Percentiles rank a stretch among this genome's conserved stretches.
Conservation (phyloP, 2,329 filamentous ascomycete genomes). For the Onygenales sp. region DNA sequence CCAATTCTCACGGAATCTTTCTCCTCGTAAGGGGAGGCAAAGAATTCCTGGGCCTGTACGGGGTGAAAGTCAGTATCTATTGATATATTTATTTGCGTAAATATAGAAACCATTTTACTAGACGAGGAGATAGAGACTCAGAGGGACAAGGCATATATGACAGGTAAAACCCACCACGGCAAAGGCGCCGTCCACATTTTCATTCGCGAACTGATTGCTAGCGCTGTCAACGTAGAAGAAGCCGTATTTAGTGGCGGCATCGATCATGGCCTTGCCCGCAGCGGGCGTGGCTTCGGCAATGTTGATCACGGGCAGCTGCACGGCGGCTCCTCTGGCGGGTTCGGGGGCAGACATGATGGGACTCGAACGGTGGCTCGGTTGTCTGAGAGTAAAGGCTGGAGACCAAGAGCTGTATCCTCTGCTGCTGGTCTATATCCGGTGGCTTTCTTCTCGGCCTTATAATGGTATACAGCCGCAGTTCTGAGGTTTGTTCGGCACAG, state of each 20-base stretch:
- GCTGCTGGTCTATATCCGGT: no score
- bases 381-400: no score
- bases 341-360: slow-evolving; percentile 1
- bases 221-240: slow-evolving; percentile 83
- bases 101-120: no score
- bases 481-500: no score
- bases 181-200: slow-evolving; percentile 64
- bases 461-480: not conserved
- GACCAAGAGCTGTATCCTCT: no score
- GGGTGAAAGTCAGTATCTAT: not conserved
- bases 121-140: no score
- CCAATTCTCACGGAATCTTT: slow-evolving; percentile 68
- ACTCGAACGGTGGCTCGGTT: no score
- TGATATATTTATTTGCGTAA: no score
- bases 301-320: slow-evolving; percentile 70
- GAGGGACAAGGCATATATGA: not conserved
- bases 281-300: slow-evolving; percentile 53
- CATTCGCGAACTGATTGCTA: slow-evolving; percentile 56
- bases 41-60: slow-evolving; percentile 60
- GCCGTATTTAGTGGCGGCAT: slow-evolving; percentile 71
- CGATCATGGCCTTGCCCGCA: slow-evolving; percentile 61
- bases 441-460: not conserved
- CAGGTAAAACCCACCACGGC: slow-evolving; percentile 47
- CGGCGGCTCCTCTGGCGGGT: slow-evolving; percentile 13
- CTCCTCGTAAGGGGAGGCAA: slow-evolving; percentile 58